A percentile compares a stretch with the other conserved stretches of the same genome.
Evolutionary conservation across 805 yeast species (phyloP).

Genomic region (Hanseniaspora lachancei): DNA sequence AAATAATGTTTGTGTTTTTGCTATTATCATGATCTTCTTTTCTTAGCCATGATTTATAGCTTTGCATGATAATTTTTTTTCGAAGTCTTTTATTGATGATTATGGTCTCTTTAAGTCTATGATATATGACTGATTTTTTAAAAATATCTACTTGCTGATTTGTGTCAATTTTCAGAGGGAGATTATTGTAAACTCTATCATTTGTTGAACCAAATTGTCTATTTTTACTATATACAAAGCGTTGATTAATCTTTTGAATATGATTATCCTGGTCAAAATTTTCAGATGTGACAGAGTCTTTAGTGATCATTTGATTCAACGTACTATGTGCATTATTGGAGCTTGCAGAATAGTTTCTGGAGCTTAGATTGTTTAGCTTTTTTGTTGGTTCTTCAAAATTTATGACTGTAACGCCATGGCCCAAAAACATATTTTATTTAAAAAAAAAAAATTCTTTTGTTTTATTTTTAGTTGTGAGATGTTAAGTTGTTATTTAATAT

Average conservation of each 20-base stretch:
- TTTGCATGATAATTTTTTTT: not conserved
- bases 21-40: not conserved
- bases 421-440: not conserved
- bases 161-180: not conserved
- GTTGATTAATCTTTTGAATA: not conserved
- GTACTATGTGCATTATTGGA: not conserved
- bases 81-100: not conserved
- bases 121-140: not conserved
- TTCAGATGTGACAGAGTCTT: not conserved
- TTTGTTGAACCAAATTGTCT: not conserved
- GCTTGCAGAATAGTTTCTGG: not conserved
- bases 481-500: not conserved
- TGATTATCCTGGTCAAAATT: not conserved
- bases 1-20: too few relatives aligned
- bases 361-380: not conserved
- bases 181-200: not conserved
- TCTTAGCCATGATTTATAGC: conserved; percentile 7
- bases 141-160: not conserved
- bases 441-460: too few relatives aligned
- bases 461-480: not conserved
- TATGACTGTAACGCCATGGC: not conserved
- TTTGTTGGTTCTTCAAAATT: not conserved
- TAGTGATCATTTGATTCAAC: not conserved
- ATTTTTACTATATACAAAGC: not conserved
- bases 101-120: not conserved